These are phyloP conservation scores for Quercus parvula DNA, from an alignment of 306 rosid species.

Conservation along the genomic window DNA sequence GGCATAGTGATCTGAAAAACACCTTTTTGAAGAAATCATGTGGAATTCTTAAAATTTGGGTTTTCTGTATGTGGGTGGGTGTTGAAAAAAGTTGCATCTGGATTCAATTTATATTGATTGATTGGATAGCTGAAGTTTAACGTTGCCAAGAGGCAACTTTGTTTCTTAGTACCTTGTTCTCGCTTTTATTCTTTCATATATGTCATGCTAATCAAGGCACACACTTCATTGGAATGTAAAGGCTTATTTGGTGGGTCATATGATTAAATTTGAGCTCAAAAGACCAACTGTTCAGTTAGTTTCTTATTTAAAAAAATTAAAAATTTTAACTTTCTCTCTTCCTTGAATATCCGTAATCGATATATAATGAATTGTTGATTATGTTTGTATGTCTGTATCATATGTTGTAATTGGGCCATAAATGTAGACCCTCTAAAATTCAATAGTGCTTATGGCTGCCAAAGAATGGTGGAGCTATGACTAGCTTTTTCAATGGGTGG, in stretches of 20 bases:
- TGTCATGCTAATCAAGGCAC: neutral
- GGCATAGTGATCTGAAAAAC: neutral
- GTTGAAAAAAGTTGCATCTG: neutral
- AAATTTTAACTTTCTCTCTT: neutral
- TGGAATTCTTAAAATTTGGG: neutral
- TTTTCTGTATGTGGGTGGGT: neutral
- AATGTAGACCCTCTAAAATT: neutral
- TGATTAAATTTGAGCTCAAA: neutral
- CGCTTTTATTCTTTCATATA: neutral
- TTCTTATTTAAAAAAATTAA: neutral
- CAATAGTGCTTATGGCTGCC: neutral
- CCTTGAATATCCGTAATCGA: neutral
- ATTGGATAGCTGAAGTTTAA: neutral
- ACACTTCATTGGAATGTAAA: neutral
- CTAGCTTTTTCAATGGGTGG: neutral
- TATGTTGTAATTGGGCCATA: neutral
- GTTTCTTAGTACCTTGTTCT: neutral
- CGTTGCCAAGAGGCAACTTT: neutral
- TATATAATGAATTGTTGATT: neutral
- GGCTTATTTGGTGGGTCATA: neutral
- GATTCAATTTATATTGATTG: neutral
- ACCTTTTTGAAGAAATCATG: neutral
- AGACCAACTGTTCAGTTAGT: neutral
- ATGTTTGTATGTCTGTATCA: neutral
- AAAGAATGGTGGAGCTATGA: neutral